A percentile compares a stretch with the other conserved stretches of the same genome.
Evolutionary conservation across 768 basidiomycete species (phyloP).

Genomic region (Hemileccinum rubropunctum): DNA sequence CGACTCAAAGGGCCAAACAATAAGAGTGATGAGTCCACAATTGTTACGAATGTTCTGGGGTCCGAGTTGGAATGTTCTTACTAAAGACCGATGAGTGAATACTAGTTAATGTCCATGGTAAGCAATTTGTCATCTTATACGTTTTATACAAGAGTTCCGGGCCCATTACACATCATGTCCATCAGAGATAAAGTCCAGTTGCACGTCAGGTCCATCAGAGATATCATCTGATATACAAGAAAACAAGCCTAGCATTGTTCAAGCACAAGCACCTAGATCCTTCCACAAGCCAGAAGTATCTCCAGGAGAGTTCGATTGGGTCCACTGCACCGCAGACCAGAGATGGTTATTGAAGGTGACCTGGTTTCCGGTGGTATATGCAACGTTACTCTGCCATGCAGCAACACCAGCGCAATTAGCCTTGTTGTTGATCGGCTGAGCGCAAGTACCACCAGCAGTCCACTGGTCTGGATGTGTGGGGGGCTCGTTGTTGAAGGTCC

Average conservation of each 20-base stretch:
- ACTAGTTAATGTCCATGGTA: too few relatives aligned
- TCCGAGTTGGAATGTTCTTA: too few relatives aligned
- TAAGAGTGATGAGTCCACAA: neutral
- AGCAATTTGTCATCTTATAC: too few relatives aligned
- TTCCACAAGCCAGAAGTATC: slow-evolving; percentile 28
- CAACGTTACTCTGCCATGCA: slow-evolving; percentile 15
- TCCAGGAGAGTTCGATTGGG: slow-evolving; percentile 16
- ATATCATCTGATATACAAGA: neutral
- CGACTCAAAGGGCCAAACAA: neutral
- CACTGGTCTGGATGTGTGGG: slow-evolving; percentile 16
- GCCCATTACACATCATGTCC: too few relatives aligned
- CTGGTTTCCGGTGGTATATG: slow-evolving; percentile 16
- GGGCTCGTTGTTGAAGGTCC: slow-evolving; percentile 24
- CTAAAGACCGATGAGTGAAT: too few relatives aligned
- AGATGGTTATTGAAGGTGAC: slow-evolving; percentile 16
- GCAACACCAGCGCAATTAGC: slow-evolving; percentile 20
- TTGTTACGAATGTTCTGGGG: too few relatives aligned
- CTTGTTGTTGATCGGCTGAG: slow-evolving; percentile 23
- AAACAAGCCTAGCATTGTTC: neutral
- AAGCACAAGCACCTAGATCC: slow-evolving; percentile 21
- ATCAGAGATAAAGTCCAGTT: neutral
- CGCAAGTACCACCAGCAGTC: slow-evolving; percentile 6
- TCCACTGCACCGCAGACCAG: slow-evolving; percentile 29
- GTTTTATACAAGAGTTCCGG: too few relatives aligned
- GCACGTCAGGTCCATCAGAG: neutral